These are phyloP conservation scores for Extremus antarcticus DNA, from an alignment of 495 filamentous ascomycete species.

Conservation along the genomic window DNA sequence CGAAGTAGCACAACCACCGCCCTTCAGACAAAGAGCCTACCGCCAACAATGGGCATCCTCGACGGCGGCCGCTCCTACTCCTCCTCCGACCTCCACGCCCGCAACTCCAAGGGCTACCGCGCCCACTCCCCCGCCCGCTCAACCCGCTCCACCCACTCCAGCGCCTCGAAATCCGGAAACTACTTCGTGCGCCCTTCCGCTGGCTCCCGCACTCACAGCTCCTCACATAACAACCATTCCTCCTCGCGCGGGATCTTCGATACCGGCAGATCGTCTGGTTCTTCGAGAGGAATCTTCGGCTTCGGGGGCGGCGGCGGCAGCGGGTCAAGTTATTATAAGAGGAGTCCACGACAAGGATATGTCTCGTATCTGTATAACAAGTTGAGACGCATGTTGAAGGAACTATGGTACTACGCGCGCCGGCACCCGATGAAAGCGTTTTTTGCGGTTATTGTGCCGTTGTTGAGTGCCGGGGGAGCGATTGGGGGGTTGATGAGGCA, in stretches of 20 bases:
- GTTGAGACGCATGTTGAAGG: slow-evolving; percentile 60
- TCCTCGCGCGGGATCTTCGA: slow-evolving; percentile 2
- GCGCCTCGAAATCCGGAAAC: slow-evolving; percentile 3
- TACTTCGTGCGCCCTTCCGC: slow-evolving; percentile 13
- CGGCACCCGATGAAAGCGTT: slow-evolving; percentile 73
- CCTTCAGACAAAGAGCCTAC: not conserved
- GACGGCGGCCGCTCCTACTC: slow-evolving; percentile 17
- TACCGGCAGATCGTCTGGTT: not conserved
- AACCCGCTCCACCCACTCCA: not conserved
- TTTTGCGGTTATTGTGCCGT: slow-evolving; percentile 71
- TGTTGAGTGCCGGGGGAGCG: slow-evolving; percentile 64
- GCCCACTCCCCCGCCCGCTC: slow-evolving; percentile 13
- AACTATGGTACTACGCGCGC: slow-evolving; percentile 65
- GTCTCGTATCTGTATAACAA: slow-evolving; percentile 55
- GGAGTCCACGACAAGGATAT: slow-evolving; percentile 66
- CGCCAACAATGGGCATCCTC: slow-evolving; percentile 22
- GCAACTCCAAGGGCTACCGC: slow-evolving; percentile 2
- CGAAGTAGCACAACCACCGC: not conserved
- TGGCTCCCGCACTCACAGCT: slow-evolving; percentile 1
- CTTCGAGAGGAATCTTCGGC: not conserved
- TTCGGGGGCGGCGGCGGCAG: slow-evolving; percentile 4
- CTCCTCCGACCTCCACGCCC: slow-evolving; percentile 10
- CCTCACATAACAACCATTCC: not conserved
- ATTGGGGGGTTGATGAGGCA: slow-evolving; percentile 58
- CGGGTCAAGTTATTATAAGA: slow-evolving; percentile 49